These are phyloP conservation scores for Ogataea paradorogensis DNA, from an alignment of 805 yeast species.

Conservation along the genomic window DNA sequence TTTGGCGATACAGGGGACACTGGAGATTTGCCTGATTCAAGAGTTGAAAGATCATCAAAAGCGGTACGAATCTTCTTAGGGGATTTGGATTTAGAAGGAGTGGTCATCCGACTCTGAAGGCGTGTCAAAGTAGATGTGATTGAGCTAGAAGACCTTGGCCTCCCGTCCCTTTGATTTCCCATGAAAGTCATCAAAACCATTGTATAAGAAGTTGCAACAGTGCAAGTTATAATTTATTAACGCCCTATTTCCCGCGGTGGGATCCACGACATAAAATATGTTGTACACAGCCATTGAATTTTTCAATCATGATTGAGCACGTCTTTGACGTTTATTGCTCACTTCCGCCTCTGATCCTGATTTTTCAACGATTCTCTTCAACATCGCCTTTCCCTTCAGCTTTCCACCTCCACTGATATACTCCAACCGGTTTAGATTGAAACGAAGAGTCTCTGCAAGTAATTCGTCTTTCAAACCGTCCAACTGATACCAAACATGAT, in stretches of 20 bases:
- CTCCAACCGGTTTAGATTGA: conserved; percentile 44
- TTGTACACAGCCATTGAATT: conserved; percentile 3
- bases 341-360: conserved; percentile 25
- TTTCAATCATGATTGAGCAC: conserved; percentile 3
- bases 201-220: background rate
- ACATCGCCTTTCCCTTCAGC: conserved; percentile 33
- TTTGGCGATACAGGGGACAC: background rate
- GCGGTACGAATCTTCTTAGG: conserved; percentile 22
- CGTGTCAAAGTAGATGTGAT: conserved; percentile 17
- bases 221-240: background rate
- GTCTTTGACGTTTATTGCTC: conserved; percentile 17
- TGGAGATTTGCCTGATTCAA: conserved; percentile 5
- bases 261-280: conserved; percentile 2
- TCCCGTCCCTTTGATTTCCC: conserved; percentile 10
- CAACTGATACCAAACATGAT: conserved; percentile 79
- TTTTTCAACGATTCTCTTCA: conserved; percentile 31
- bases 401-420: conserved; percentile 35
- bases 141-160: conserved; percentile 18
- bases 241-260: conserved; percentile 5
- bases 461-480: conserved; percentile 71
- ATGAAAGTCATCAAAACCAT: conserved; percentile 12
- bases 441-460: conserved; percentile 61
- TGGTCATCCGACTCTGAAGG: conserved; percentile 16
- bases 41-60: conserved; percentile 16
- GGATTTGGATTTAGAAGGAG: conserved; percentile 19